Evolutionary conservation across 2,329 filamentous ascomycete species (phyloP), one percentile per base, ranked within the genome.

Genomic region (Talaromyces islandicus): DNA sequence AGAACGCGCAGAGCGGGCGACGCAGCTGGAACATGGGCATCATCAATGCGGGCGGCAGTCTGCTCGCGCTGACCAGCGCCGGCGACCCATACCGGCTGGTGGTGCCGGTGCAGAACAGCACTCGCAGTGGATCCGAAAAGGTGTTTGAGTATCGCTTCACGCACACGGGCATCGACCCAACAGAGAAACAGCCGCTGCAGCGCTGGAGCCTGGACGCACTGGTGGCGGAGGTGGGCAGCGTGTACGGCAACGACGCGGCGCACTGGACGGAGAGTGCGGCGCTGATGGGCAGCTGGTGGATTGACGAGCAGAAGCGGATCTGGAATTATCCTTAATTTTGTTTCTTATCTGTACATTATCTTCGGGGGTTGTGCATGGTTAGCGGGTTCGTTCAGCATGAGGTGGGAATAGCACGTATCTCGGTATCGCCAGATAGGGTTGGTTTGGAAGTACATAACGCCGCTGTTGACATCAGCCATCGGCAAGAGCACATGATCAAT

Each of bases 71-170:
- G 89, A 75, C 86, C 86, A 5, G 82, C 78, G 64, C 97, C 88
- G 91, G 85, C 88, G 67, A 91, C 92, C 79, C 74, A 53, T 73
- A 83, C 95, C 61, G 81, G 83, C 62, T 92, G 89, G 64, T 68
- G 19, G 86, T 97, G 58, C 86, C 90, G 5, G 86, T 93, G 10
- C 46, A 19, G 4, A 51, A 27, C 29, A 43, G 48, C 14, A n/a
- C 19, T 27, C 4, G 5, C 4, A 11, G 4, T 30, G 17, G 1
- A 2, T n/a, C 14, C 7, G 84, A 90, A 69, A 91, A 96, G 73
- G 89, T 89, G 55, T 89, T 81, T 41, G 65, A 69, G 60, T 73
- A 71, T 46, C 63, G 64, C 53, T 77, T 77, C 64, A 72, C 72
- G 2, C 66, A 76, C 51, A 63, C 71, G 4, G 64, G 61, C 6